A percentile compares a stretch with the other conserved stretches of the same genome.
phyloP scores from a whole-genome alignment of 2,329 filamentous ascomycete species.

The Calonectria hongkongensis region DNA sequence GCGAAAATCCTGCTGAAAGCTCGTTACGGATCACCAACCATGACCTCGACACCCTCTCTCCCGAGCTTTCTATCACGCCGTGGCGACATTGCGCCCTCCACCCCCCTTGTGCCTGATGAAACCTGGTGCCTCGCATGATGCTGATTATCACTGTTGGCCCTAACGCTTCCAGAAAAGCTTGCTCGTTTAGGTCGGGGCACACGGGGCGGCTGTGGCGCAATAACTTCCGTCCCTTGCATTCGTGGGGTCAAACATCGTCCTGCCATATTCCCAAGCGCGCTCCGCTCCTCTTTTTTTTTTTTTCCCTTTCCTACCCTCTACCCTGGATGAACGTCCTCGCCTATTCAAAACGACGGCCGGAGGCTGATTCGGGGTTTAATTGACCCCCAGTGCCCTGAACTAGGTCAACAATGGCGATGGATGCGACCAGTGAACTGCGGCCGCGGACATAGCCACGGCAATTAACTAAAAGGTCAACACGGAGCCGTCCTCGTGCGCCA shows the following conservation, averaged over 20 bases:
- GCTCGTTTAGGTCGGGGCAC: constrained; percentile 3
- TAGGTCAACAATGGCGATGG: constrained; percentile 33
- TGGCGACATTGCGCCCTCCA: constrained; percentile 11
- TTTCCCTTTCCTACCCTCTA: not conserved
- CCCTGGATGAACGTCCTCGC: not conserved
- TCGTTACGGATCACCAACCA: not conserved
- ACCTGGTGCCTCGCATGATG: constrained; percentile 25
- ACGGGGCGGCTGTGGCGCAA: constrained; percentile 41
- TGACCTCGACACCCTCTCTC: not conserved
- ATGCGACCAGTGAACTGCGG: constrained; percentile 32
- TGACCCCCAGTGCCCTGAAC: not conserved
- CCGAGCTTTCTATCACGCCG: constrained; percentile 2
- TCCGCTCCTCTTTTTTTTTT: not conserved
- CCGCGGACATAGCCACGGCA: constrained; percentile 27
- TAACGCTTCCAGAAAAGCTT: constrained; percentile 37
- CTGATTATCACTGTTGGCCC: constrained; percentile 27
- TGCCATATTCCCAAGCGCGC: constrained; percentile 10
- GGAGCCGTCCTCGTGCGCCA: not conserved
- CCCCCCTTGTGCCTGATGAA: constrained; percentile 32
- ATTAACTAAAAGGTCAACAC: not conserved
- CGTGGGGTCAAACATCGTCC: constrained; percentile 18
- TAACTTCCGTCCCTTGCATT: constrained; percentile 34
- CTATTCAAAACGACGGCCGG: constrained; percentile 24
- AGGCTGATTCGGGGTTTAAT: constrained; percentile 27
- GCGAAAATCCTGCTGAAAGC: constrained; percentile 25